phyloP scores from a whole-genome alignment of 495 filamentous ascomycete genomes.

The Pseudevernia furfuracea region DNA sequence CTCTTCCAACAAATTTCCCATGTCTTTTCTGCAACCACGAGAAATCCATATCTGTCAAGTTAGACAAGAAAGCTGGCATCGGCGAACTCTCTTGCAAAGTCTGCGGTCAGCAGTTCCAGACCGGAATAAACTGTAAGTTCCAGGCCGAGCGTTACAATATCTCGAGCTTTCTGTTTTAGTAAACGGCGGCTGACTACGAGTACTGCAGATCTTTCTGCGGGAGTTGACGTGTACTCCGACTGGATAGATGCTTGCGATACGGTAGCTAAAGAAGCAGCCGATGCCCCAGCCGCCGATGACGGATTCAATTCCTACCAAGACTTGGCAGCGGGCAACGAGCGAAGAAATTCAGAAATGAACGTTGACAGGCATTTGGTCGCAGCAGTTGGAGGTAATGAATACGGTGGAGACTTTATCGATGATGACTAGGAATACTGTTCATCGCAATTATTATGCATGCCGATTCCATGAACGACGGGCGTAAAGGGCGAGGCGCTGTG shows the following conservation, averaged over 20 bases:
- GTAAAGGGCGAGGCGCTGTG: neutral
- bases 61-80: conserved; percentile 85
- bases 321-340: conserved; percentile 25
- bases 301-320: conserved; percentile 29
- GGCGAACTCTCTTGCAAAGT: conserved; percentile 82
- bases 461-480: neutral
- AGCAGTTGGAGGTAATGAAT: conserved; percentile 27
- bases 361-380: conserved; percentile 23
- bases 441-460: neutral
- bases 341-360: conserved; percentile 26
- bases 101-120: conserved; percentile 89
- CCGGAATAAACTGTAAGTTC: conserved; percentile 77
- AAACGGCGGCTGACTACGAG: neutral
- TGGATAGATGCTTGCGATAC: conserved; percentile 97
- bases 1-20: conserved; percentile 80
- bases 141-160: neutral
- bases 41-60: conserved; percentile 74
- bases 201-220: conserved; percentile 66
- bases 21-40: conserved; percentile 99
- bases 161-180: neutral
- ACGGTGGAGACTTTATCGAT: conserved; percentile 24
- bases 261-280: conserved; percentile 55
- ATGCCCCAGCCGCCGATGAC: conserved; percentile 37
- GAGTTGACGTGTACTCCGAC: conserved; percentile 93
- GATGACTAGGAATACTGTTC: conserved; percentile 27